Base-by-base conservation (phyloP, 73 alveolate genomes). In the Paramecium biaurelia region DNA sequence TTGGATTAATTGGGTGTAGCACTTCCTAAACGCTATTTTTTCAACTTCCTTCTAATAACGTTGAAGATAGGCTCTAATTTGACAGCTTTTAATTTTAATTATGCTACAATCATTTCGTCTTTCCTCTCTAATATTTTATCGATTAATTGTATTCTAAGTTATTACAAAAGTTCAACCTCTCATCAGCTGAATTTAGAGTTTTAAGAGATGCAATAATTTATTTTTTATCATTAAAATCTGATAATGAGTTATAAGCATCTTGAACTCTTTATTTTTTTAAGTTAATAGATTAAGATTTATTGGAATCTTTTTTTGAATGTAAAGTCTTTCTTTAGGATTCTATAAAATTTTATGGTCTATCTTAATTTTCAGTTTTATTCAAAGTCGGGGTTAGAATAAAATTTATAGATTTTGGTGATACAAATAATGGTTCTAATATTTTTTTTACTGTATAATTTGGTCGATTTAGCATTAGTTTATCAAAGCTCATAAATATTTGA, bases 71-170 rank as follows among this genome's bases (percentile, higher is more conserved):
- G 90, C 18, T 79, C 90, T 43, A 79, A 34, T 34, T 79, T 79
- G 28, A 30, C 56, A 0, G 90, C 90, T 79, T 79, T 79, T 24
- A 79, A 79, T 47, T 47, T 79, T 26, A 79, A 42, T 30, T 32
- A 11, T 12, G 90, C 90, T 11, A 79, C 24, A 49, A 30, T 11
- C 90, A 79, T 79, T 79, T 79, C 90, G 10, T 79, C 90, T 45
- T 79, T 79, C 23, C 90, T 79, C 32, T 79, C 90, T 79, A 79
- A 79, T 21, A 79, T 79, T 41, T 79, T 79, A 79, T 79, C 90
- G 10, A 79, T 45, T 43, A 79, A 42, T 38, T 79, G 42, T 12
- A 79, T 79, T 79, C 90, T 79, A 79, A 23, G 21, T 43, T 41
- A 47, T 18, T 14, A 43, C 26, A 24, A 23, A 42, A 30, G 68